These are phyloP conservation scores for Diaporthe citrichinensis DNA, from an alignment of 2,329 filamentous ascomycete species.

Conservation along the genomic window DNA sequence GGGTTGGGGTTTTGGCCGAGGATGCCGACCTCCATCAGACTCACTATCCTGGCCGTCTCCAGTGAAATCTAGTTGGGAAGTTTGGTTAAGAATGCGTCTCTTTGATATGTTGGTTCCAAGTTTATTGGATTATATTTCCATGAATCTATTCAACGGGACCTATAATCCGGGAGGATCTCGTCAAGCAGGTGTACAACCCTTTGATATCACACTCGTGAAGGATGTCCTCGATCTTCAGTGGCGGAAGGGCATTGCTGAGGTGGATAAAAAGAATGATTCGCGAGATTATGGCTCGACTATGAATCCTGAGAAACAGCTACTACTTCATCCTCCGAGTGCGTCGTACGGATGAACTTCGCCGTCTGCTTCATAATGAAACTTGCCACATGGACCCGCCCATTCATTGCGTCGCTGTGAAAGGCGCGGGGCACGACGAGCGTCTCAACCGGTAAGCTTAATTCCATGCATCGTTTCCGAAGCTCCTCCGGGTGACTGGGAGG, in stretches of 20 bases:
- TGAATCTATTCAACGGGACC: background rate
- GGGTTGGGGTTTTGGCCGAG: background rate
- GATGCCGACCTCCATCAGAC: background rate
- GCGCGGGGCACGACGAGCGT: conserved; percentile 62
- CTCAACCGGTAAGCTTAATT: conserved; percentile 62
- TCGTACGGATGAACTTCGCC: conserved; percentile 17
- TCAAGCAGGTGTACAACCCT: background rate
- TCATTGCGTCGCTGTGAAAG: conserved; percentile 70
- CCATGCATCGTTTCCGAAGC: conserved; percentile 62
- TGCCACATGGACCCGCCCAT: conserved; percentile 61
- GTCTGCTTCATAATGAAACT: conserved; percentile 56
- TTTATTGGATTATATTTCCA: background rate
- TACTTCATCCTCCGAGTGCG: background rate
- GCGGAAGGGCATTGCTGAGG: background rate
- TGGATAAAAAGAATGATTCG: background rate
- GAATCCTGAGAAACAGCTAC: background rate
- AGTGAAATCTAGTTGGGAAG: background rate
- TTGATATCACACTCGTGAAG: background rate
- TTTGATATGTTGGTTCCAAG: background rate
- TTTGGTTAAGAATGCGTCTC: too few species aligned
- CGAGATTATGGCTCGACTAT: background rate
- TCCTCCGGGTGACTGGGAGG: conserved; percentile 63
- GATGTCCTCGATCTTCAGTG: background rate
- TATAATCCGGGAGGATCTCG: background rate
- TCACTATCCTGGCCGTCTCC: background rate